phyloP scores from a whole-genome alignment of 257 asterid species.

The Echium plantagineum region DNA sequence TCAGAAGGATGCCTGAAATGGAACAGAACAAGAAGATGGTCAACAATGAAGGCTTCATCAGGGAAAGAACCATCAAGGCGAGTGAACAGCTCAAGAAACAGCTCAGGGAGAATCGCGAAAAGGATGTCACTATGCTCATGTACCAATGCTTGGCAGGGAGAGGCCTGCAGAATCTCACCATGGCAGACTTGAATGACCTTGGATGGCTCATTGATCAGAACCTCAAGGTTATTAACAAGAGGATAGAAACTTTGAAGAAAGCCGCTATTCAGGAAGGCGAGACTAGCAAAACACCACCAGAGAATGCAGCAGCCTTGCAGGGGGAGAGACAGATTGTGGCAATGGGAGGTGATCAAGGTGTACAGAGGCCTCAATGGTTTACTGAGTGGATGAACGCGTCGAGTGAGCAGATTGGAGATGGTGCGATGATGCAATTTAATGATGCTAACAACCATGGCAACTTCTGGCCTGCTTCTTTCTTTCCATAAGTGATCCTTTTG shows the following conservation, averaged over 20 bases:
- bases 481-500: conserved; percentile 20
- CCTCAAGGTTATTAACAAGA: conserved; percentile 48
- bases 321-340: conserved; percentile 15
- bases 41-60: conserved; percentile 7
- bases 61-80: conserved; percentile 13
- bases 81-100: conserved; percentile 10
- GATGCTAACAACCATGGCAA: conserved; percentile 21
- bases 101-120: conserved; percentile 8
- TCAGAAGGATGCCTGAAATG: conserved; percentile 13
- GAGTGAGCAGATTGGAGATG: conserved; percentile 28
- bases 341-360: conserved; percentile 1
- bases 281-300: background rate
- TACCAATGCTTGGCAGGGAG: conserved; percentile 53
- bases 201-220: conserved; percentile 55
- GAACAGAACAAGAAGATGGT: conserved; percentile 15
- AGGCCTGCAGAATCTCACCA: conserved; percentile 26
- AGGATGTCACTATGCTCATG: conserved; percentile 26
- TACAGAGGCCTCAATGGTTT: conserved; percentile 33
- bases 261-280: conserved; percentile 3
- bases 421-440: conserved; percentile 26
- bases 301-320: background rate
- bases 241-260: conserved; percentile 43
- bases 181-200: conserved; percentile 50
- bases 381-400: conserved; percentile 18
- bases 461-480: conserved; percentile 38